Evolutionary conservation across 2,329 filamentous ascomycete species (phyloP).

Genomic region (Cladosporium sp.): DNA sequence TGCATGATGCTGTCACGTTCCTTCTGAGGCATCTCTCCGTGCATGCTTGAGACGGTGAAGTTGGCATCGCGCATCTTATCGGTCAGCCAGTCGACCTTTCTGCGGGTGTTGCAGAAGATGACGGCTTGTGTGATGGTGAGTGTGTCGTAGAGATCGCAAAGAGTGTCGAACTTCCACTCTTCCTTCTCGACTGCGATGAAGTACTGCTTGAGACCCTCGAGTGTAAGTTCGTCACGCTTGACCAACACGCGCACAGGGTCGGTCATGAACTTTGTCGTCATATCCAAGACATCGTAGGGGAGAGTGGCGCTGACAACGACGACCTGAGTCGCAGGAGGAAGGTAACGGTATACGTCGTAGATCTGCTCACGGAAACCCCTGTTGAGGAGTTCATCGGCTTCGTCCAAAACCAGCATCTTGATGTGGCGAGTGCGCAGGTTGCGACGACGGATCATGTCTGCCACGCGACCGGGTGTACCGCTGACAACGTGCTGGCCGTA

Average conservation of each 20-base stretch:
- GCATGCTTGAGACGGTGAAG: slow-evolving; percentile 99
- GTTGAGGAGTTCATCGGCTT: slow-evolving; percentile 94
- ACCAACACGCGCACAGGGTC: slow-evolving; percentile 98
- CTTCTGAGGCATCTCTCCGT: slow-evolving; percentile 98
- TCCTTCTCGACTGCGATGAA: slow-evolving; percentile 99
- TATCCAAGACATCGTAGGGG: slow-evolving; percentile 98
- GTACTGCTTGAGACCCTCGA: slow-evolving; percentile 99
- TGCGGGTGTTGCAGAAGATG: slow-evolving; percentile 99
- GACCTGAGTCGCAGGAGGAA: slow-evolving; percentile 97
- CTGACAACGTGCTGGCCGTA: slow-evolving; percentile 97
- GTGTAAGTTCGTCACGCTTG: slow-evolving; percentile 99
- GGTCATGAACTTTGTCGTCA: slow-evolving; percentile 99
- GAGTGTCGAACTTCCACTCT: slow-evolving; percentile 99
- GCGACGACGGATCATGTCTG: slow-evolving; percentile 99
- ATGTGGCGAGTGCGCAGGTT: slow-evolving; percentile 96
- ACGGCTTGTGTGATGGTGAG: slow-evolving; percentile 99
- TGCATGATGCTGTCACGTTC: slow-evolving; percentile 99
- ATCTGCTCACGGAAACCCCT: slow-evolving; percentile 99
- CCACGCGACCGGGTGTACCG: slow-evolving; percentile 96
- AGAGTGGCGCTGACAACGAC: slow-evolving; percentile 97
- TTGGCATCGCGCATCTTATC: slow-evolving; percentile 96
- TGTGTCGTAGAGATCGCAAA: slow-evolving; percentile 98
- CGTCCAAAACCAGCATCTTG: slow-evolving; percentile 99
- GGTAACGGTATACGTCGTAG: slow-evolving; percentile 99
- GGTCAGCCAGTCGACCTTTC: slow-evolving; percentile 99